Base-by-base conservation (phyloP, 169 alveolate genomes). In the Amoebophrya sp. region DNA sequence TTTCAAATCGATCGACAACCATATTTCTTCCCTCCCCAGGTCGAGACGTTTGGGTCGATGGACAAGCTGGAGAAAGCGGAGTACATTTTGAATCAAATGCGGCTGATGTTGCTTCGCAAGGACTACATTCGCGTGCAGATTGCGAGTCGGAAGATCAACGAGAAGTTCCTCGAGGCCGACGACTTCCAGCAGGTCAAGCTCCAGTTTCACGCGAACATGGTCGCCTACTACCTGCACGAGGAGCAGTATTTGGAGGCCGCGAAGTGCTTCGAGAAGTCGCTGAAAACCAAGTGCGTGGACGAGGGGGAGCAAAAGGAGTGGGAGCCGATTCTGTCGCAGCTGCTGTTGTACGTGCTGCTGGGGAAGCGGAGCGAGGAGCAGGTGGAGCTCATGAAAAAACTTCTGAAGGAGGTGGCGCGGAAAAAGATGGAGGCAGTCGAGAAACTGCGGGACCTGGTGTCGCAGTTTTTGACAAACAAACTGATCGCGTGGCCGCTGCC, bases 31-130 rank as follows among this genome's bases (percentile, higher is more conserved):
- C 50, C 15, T 42, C 50, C 15, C 40, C 91, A 89, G 88, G 45
- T 42, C 88, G 94, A 91, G 41, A 92, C 94, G 20, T 89, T 91
- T 58, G 94, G 93, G 16, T 92, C 94, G 34, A 94, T 94, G 96
- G 95, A 94, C 78, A 88, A 92, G 45, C 78, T 88, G 26, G 96
- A 94, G 90, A 94, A 94, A 90, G 92, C 94, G 20, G 93, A 93
- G 88, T 94, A 92, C 89, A 93, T 94, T 34, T 90, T 94, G 92
- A 94, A 94, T 70, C 96, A 94, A 89, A 94, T 94, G 95, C 41
- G 94, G 40, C 92, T 93, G 41, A 67, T 93, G 38, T 88, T 93
- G 90, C 69, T 78, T 23, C 88, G 89, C 7, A 40, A 70, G 48
- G 94, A 93, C 88, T 93, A 16, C 42, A 87, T 91, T 15, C 93